Evolutionary conservation across 768 basidiomycete genomes (phyloP).

Genomic region (Psilocybe subaeruginosa): DNA sequence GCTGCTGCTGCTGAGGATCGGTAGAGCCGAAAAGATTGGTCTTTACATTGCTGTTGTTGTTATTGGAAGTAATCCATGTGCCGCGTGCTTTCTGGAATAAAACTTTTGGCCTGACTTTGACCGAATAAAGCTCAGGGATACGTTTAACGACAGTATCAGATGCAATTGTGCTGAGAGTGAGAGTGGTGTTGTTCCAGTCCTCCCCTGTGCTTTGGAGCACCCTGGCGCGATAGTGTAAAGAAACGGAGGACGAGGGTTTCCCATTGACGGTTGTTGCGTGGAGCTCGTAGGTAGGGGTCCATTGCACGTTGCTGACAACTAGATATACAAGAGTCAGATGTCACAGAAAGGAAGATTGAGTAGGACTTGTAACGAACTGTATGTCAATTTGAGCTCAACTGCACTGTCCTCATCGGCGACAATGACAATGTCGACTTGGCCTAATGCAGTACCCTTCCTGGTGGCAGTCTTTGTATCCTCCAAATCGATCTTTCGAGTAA

Average conservation of each 20-base stretch:
- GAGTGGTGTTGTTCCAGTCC: conserved; percentile 53
- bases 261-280: conserved; percentile 51
- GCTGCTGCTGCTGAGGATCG: neutral
- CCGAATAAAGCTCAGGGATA: conserved; percentile 35
- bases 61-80: no score
- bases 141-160: conserved; percentile 34
- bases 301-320: conserved; percentile 56
- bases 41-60: no score
- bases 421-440: conserved; percentile 46
- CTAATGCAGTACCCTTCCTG: conserved; percentile 37
- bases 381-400: conserved; percentile 52
- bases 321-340: neutral
- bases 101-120: conserved; percentile 31
- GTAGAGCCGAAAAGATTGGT: no score
- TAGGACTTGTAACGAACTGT: conserved; percentile 39
- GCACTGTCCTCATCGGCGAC: conserved; percentile 36
- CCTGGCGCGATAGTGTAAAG: conserved; percentile 58
- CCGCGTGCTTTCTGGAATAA: neutral
- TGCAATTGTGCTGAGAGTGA: conserved; percentile 56
- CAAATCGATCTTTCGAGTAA: conserved; percentile 41
- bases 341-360: neutral
- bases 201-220: conserved; percentile 62
- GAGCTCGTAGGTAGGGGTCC: conserved; percentile 62
- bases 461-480: conserved; percentile 32
- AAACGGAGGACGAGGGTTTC: conserved; percentile 43